phyloP scores from a whole-genome alignment of 345 rosid genomes.

The Eucalyptus paniculata region DNA sequence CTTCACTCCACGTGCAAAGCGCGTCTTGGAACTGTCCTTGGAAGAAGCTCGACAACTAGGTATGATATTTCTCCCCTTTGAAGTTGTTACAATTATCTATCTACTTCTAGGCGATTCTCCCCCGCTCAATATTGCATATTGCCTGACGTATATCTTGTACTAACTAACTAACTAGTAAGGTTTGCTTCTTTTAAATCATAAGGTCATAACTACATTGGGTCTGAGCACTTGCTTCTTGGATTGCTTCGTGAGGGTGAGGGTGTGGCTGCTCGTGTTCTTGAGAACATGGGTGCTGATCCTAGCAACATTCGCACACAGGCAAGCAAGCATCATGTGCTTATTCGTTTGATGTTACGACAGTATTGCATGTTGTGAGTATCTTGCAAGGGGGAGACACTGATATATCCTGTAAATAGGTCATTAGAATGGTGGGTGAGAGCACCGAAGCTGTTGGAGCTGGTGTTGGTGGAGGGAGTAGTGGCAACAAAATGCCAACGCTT shows the following conservation, averaged over 20 bases:
- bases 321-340: conserved; percentile 13
- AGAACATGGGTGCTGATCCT: conserved; percentile 90
- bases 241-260: conserved; percentile 98
- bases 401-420: conserved; percentile 34
- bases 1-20: conserved; percentile 97
- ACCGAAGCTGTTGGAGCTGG: conserved; percentile 70
- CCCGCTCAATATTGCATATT: neutral
- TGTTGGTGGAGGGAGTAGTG: conserved; percentile 66
- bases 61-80: neutral
- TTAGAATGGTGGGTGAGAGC: conserved; percentile 98
- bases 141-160: neutral
- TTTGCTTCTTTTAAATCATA: neutral
- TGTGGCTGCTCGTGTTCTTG: conserved; percentile 97
- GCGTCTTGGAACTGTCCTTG: conserved; percentile 80
- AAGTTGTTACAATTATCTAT: neutral
- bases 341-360: neutral
- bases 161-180: neutral
- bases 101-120: neutral
- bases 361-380: neutral
- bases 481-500: conserved; percentile 92
- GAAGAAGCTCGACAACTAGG: conserved; percentile 97
- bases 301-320: conserved; percentile 94
- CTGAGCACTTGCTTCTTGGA: conserved; percentile 94
- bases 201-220: conserved; percentile 98
- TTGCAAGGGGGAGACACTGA: neutral